Evolutionary conservation across 768 basidiomycete genomes (phyloP).

Genomic region (Sarcodon aspratus): DNA sequence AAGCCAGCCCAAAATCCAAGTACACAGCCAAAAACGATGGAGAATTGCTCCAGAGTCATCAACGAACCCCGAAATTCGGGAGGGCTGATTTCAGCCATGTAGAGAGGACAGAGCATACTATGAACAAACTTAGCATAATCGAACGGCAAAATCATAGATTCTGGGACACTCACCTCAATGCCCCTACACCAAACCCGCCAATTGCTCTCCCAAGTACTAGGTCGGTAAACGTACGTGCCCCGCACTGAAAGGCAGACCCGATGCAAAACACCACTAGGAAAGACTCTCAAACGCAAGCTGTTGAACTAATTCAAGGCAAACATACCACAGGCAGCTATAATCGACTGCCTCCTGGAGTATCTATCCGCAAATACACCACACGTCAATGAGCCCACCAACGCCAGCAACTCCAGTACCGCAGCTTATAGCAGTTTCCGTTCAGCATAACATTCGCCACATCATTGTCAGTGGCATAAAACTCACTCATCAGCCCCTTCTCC

Average conservation of each 20-base stretch:
- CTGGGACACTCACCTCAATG: conserved; percentile 24
- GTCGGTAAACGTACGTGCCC: conserved; percentile 41
- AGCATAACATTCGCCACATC: background rate
- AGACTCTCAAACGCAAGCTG: background rate
- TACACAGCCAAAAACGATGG: conserved; percentile 74
- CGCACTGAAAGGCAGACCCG: conserved; percentile 60
- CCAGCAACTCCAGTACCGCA: conserved; percentile 68
- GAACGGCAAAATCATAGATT: background rate
- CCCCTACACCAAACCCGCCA: conserved; percentile 73
- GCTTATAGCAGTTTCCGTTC: conserved; percentile 27
- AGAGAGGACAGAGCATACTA: conserved; percentile 72
- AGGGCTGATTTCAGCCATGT: conserved; percentile 79
- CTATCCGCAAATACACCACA: conserved; percentile 61
- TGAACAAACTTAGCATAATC: background rate
- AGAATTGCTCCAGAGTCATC: conserved; percentile 69
- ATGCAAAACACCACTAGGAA: conserved; percentile 52
- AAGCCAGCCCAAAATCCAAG: conserved; percentile 80
- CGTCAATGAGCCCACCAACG: conserved; percentile 60
- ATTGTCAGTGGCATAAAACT: conserved; percentile 12
- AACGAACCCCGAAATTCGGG: conserved; percentile 74
- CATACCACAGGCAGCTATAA: conserved; percentile 59
- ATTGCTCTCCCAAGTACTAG: conserved; percentile 62
- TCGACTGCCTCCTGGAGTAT: conserved; percentile 55
- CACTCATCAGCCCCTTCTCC: conserved; percentile 74
- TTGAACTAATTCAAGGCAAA: background rate